phyloP scores from a whole-genome alignment of 352 stramenopile species.

The Pythium vanterpoolii region DNA sequence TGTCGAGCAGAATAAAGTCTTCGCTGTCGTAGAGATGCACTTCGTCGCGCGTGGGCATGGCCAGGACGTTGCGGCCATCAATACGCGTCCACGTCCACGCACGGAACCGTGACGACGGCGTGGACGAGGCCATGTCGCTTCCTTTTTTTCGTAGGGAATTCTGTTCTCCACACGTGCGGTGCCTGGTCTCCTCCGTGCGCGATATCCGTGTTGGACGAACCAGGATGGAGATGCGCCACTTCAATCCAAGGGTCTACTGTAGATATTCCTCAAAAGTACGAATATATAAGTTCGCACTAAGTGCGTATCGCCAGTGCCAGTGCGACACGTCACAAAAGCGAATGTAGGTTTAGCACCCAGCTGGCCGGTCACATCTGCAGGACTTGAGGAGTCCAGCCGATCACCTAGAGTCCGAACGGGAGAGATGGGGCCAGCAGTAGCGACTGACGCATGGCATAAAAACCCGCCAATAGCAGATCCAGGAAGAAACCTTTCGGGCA shows the following conservation, averaged over 20 bases:
- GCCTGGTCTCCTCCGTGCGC: background rate
- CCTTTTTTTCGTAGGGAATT: background rate
- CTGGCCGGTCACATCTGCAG: conserved; percentile 11
- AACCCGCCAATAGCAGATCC: background rate
- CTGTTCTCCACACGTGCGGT: background rate
- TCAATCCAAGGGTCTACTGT: conserved; percentile 13
- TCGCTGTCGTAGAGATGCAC: conserved; percentile 81
- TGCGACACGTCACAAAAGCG: conserved; percentile 15
- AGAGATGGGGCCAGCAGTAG: conserved; percentile 3
- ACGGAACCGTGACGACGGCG: conserved; percentile 31
- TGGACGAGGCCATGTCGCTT: background rate
- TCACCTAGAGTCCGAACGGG: too few relatives aligned
- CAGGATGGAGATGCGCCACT: conserved; percentile 7
- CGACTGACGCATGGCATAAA: conserved; percentile 11
- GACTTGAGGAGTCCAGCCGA: too few relatives aligned
- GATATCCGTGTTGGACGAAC: background rate
- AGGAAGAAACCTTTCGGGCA: background rate
- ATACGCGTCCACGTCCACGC: conserved; percentile 81
- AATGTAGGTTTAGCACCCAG: conserved; percentile 3
- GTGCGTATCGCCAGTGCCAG: conserved; percentile 2
- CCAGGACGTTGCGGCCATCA: conserved; percentile 78
- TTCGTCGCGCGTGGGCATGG: conserved; percentile 59
- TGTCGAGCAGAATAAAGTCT: conserved; percentile 76
- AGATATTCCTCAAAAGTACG: background rate
- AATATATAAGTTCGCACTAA: background rate